Evolutionary conservation across 129 eudicot genomes (phyloP), one percentile per base, ranked within the genome.

Genomic region (Logfia minima): DNA sequence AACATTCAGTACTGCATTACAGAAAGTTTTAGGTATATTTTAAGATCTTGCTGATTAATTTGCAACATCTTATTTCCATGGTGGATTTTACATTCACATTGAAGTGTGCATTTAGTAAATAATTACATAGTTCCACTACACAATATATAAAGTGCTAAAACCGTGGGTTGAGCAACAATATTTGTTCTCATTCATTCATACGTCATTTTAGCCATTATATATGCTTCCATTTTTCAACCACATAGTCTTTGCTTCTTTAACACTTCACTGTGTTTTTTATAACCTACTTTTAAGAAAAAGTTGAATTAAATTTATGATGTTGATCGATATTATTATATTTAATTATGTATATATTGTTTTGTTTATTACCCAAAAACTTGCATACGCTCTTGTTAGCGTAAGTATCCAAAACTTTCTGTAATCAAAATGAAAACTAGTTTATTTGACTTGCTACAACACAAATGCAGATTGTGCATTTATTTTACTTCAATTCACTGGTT

Each of bases 161-260:
- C 68, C 62, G 79, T 84, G 83, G 84, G 80, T 68, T 70, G 86
- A 39, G 75, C 73, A 71, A 83, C 70, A 68, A 53, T 17, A 34
- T 79, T 28, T 55, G 31, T 48, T 48, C 14, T 48, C 17, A 48
- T 48, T 51, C 81, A 75, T 34, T 63, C 71, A 23, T 72, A 79
- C 66, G 62, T 66, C 14, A 23, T 29, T 75, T 51, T 78, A 79
- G 80, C 48, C 75, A 74, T 68, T 72, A 66, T 35, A 24, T 82
- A 79, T 68, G 83, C 84, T 18, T 19, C 17, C 19, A 77, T 43
- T 68, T 84, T 64, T 79, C 75, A 72, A 62, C 91, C 86, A 81
- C 86, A 48, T 48, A 76, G 14, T 34, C 68, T 77, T 79, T 66
- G 85, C 82, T 76, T 77, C 85, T 72, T 84, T 68, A 69, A n/a